A percentile compares a stretch with the other conserved stretches of the same genome.
Evolutionary conservation across 345 rosid genomes (phyloP).

Genomic region (Murraya paniculata): DNA sequence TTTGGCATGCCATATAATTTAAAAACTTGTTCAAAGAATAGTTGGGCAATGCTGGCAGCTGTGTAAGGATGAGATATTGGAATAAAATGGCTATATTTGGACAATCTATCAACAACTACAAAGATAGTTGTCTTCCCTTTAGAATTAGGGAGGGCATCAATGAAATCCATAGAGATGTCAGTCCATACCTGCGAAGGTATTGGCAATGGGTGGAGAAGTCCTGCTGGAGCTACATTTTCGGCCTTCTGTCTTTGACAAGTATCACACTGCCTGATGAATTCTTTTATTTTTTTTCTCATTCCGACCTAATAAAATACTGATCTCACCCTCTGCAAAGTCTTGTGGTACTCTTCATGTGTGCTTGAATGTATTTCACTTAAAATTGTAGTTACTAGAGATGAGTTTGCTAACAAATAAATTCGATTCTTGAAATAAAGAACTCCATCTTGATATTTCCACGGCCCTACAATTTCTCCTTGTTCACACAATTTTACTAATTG

Average conservation of each 20-base stretch:
- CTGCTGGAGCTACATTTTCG: not conserved
- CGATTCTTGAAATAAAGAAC: not conserved
- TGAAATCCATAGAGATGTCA: not conserved
- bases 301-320: not conserved
- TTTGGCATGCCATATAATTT: conserved; percentile 9
- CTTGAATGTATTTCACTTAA: not conserved
- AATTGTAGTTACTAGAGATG: not conserved
- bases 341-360: conserved; percentile 1
- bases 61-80: not conserved
- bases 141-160: too few relatives aligned
- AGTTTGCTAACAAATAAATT: not conserved
- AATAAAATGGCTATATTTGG: conserved; percentile 3
- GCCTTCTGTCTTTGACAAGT: not conserved
- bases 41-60: not conserved
- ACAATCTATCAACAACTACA: conserved; percentile 7
- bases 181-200: too few relatives aligned
- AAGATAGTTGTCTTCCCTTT: not conserved
- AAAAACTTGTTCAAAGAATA: not conserved
- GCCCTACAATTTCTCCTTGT: not conserved
- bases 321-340: too few relatives aligned
- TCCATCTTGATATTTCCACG: not conserved
- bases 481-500: not conserved
- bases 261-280: not conserved
- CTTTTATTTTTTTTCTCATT: not conserved
- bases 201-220: not conserved